phyloP scores from a whole-genome alignment of 2,329 filamentous ascomycete genomes.

The Leptographium radiaticola region DNA sequence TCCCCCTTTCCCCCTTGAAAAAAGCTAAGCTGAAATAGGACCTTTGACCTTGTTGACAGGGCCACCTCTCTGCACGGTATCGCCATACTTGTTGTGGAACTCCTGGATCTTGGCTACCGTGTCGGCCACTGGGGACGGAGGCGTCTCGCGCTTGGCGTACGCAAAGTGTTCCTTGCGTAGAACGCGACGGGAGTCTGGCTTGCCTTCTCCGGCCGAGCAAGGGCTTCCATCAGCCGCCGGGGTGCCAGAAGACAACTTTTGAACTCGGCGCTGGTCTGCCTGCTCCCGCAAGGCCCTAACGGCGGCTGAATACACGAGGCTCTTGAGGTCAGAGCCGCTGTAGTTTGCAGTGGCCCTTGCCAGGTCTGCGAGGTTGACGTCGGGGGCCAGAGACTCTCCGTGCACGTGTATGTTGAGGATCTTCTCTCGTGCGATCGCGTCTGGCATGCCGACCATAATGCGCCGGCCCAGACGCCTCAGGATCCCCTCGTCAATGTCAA shows the following conservation, averaged over 20 bases:
- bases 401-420: constrained; percentile 37
- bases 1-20: no score
- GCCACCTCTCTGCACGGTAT: neutral
- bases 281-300: constrained; percentile 24
- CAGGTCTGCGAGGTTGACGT: constrained; percentile 25
- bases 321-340: constrained; percentile 39
- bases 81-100: neutral
- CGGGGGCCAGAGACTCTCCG: constrained; percentile 25
- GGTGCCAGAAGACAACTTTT: neutral
- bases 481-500: constrained; percentile 27
- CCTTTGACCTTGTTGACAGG: neutral
- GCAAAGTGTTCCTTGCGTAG: neutral
- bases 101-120: neutral
- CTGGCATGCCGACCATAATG: constrained; percentile 34
- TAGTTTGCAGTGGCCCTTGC: constrained; percentile 32
- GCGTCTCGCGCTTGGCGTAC: neutral
- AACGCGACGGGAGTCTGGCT: neutral
- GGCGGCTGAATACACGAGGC: constrained; percentile 34
- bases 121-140: neutral
- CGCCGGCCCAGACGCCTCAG: constrained; percentile 34
- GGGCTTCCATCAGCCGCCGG: neutral
- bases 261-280: neutral
- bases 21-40: neutral
- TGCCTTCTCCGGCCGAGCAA: neutral
- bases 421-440: constrained; percentile 26